Percentiles rank a stretch among this genome's conserved stretches.
phyloP scores from a whole-genome alignment of 805 yeast species.

The Candida argentea region DNA sequence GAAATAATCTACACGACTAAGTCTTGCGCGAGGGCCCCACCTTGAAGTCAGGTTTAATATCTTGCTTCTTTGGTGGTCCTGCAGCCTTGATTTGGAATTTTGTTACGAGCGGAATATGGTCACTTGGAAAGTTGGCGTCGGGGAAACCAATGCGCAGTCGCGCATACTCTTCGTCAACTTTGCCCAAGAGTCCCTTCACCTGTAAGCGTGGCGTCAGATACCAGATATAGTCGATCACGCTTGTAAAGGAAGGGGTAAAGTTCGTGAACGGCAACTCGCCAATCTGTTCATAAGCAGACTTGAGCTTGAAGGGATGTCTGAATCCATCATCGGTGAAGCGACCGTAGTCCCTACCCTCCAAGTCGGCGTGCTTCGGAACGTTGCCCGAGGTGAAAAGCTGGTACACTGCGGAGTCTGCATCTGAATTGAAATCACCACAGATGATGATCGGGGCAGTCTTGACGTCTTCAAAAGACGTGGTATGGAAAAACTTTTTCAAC shows the following conservation, averaged over 20 bases:
- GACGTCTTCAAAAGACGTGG: conserved; percentile 37
- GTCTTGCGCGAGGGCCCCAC: conserved; percentile 32
- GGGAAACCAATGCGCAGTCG: conserved; percentile 84
- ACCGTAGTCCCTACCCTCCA: conserved; percentile 85
- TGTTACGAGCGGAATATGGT: conserved; percentile 81
- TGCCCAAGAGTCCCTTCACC: conserved; percentile 80
- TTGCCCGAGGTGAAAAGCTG: conserved; percentile 77
- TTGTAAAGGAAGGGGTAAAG: conserved; percentile 86
- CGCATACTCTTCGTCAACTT: conserved; percentile 70
- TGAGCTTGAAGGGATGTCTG: conserved; percentile 68
- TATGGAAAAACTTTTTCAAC: conserved; percentile 38
- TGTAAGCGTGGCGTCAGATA: conserved; percentile 72
- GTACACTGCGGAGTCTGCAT: conserved; percentile 80
- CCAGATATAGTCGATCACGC: conserved; percentile 94
- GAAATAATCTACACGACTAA: conserved; percentile 9
- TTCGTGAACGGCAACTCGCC: conserved; percentile 94
- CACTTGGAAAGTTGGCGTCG: conserved; percentile 86
- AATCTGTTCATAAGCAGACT: conserved; percentile 73
- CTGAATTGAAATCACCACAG: conserved; percentile 95
- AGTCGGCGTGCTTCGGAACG: conserved; percentile 70
- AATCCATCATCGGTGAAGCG: conserved; percentile 84
- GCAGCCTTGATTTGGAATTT: conserved; percentile 61
- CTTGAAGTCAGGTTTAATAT: conserved; percentile 37
- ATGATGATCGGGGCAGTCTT: conserved; percentile 68
- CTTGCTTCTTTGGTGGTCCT: conserved; percentile 23